These are phyloP conservation scores for Boletales sp. DNA, from an alignment of 768 basidiomycete species.

Conservation along the genomic window DNA sequence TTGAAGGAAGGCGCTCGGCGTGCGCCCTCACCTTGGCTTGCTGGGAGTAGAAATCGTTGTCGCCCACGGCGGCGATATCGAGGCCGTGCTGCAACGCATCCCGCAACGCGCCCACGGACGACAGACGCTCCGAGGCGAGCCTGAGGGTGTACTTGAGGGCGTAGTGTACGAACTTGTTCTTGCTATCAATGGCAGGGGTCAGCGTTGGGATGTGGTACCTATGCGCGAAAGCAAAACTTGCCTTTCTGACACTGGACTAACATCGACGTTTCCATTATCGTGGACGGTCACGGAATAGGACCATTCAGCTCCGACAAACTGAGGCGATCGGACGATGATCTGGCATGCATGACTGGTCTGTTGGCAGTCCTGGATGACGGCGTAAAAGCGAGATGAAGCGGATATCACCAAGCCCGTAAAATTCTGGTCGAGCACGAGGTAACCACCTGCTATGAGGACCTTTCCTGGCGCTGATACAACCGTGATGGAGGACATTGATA, in stretches of 20 bases:
- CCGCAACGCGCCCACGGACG: conserved; percentile 33
- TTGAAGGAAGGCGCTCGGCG: background rate
- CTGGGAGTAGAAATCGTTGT: conserved; percentile 99
- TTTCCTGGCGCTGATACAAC: conserved; percentile 92
- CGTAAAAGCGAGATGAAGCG: conserved; percentile 92
- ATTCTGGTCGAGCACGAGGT: conserved; percentile 87
- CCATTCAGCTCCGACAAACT: conserved; percentile 84
- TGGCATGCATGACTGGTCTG: conserved; percentile 29
- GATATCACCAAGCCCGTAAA: conserved; percentile 88
- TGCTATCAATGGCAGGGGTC: conserved; percentile 35
- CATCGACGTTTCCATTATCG: conserved; percentile 27
- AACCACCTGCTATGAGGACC: conserved; percentile 92
- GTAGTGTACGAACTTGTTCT: conserved; percentile 91
- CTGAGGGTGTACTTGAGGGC: conserved; percentile 76
- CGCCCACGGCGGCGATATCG: conserved; percentile 81
- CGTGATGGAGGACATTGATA: conserved; percentile 48
- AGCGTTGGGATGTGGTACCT: background rate
- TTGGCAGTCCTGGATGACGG: conserved; percentile 49
- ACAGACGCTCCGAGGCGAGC: conserved; percentile 53
- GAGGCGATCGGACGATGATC: conserved; percentile 83
- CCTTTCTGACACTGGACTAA: conserved; percentile 23
- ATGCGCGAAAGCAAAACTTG: background rate
- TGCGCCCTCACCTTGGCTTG: conserved; percentile 59
- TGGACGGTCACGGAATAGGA: conserved; percentile 50
- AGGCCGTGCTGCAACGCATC: conserved; percentile 50